Conservation (phyloP, 2,329 filamentous ascomycete species). For the Epichloe sibirici region DNA sequence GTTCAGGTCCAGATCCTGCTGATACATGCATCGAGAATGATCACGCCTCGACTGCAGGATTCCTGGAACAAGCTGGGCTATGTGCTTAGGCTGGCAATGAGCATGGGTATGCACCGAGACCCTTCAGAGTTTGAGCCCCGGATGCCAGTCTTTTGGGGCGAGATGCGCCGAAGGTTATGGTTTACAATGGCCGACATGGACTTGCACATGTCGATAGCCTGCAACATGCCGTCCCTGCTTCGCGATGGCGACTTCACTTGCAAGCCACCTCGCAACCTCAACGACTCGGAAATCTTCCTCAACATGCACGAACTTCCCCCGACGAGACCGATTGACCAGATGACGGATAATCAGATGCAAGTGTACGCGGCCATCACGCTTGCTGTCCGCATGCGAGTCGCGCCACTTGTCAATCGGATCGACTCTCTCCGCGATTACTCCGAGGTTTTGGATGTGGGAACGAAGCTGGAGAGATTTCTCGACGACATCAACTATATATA, state of each 20-base stretch:
- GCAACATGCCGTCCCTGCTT: slow-evolving; percentile 38
- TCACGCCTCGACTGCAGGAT: slow-evolving; percentile 37
- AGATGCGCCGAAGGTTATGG: slow-evolving; percentile 43
- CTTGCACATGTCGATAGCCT: slow-evolving; percentile 39
- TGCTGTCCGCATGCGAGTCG: slow-evolving; percentile 35
- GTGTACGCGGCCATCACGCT: slow-evolving; percentile 41
- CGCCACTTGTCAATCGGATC: slow-evolving; percentile 37
- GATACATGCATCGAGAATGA: slow-evolving; percentile 39
- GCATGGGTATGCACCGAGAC: slow-evolving; percentile 46
- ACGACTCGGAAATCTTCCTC: slow-evolving; percentile 36
- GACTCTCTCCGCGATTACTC: slow-evolving; percentile 40
- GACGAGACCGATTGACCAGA: slow-evolving; percentile 36
- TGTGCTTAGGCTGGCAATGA: slow-evolving; percentile 45
- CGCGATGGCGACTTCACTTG: slow-evolving; percentile 43
- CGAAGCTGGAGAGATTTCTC: slow-evolving; percentile 39
- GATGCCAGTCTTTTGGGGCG: slow-evolving; percentile 38
- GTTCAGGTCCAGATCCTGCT: slow-evolving; percentile 43
- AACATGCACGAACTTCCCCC: slow-evolving; percentile 39
- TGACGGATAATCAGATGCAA: slow-evolving; percentile 41
- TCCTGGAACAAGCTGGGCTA: slow-evolving; percentile 43
- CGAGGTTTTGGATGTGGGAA: slow-evolving; percentile 40
- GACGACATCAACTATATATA: slow-evolving; percentile 43
- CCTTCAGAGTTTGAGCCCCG: slow-evolving; percentile 39
- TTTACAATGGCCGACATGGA: slow-evolving; percentile 45
- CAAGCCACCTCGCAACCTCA: slow-evolving; percentile 38